Percentiles rank a stretch among this genome's conserved stretches.
Conservation (phyloP, 1,284 basidiomycete species). For the Fomitopsis betulina region DNA sequence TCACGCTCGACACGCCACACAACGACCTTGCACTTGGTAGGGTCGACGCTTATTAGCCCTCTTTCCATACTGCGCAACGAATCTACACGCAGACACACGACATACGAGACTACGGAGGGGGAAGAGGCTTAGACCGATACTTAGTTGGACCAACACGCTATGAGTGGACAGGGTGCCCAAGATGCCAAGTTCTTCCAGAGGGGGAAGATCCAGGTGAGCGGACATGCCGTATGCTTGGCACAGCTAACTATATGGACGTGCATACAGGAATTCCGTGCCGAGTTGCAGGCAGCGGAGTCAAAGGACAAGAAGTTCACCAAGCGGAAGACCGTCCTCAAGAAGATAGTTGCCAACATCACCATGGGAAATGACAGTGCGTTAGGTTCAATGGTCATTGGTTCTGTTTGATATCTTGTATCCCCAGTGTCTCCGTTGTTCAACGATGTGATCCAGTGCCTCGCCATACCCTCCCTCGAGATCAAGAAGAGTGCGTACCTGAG, state of each 20-base stretch:
- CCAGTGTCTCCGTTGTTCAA: constrained; percentile 91
- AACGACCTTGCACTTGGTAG: background rate
- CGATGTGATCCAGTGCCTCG: constrained; percentile 86
- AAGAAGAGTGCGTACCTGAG: constrained; percentile 79
- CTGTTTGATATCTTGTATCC: background rate
- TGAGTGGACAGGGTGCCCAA: constrained; percentile 63
- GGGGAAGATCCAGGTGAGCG: constrained; percentile 83
- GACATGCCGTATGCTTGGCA: background rate
- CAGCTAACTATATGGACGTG: background rate
- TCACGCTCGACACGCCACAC: background rate
- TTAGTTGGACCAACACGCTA: constrained; percentile 21
- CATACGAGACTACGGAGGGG: background rate
- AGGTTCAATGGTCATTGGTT: background rate
- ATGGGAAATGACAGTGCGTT: constrained; percentile 91
- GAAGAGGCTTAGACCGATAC: background rate
- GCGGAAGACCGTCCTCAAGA: constrained; percentile 90
- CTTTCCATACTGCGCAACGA: background rate
- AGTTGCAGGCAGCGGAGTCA: constrained; percentile 83
- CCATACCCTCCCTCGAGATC: constrained; percentile 89
- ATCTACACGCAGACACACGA: background rate
- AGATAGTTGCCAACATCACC: constrained; percentile 93
- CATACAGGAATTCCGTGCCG: constrained; percentile 75
- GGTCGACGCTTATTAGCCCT: background rate
- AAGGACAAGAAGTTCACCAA: constrained; percentile 94
- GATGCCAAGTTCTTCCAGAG: constrained; percentile 89